Evolutionary conservation across 352 stramenopile species (phyloP).

Genomic region (Phytopythium chamaehyphon): DNA sequence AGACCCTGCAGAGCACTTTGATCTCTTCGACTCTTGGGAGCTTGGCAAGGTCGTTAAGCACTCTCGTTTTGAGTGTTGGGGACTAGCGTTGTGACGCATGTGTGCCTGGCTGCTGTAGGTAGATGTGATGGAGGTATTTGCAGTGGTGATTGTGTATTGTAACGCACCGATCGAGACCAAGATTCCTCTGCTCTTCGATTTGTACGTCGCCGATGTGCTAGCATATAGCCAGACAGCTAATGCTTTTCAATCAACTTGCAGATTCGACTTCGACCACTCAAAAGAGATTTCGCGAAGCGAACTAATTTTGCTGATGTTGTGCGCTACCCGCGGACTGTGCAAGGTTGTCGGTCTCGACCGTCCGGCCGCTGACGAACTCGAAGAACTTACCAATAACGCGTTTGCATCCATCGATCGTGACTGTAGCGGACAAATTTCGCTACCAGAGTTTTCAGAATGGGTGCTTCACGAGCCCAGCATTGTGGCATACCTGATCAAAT

Average conservation of each 20-base stretch:
- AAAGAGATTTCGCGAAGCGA: constrained; percentile 61
- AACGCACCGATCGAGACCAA: constrained; percentile 60
- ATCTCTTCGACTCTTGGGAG: constrained; percentile 58
- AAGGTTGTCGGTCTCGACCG: constrained; percentile 59
- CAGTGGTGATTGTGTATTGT: constrained; percentile 73
- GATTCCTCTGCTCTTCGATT: constrained; percentile 62
- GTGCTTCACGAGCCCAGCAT: constrained; percentile 41
- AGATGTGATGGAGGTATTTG: constrained; percentile 72
- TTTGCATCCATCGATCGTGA: constrained; percentile 60
- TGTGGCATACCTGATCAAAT: constrained; percentile 52
- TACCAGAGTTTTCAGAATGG: constrained; percentile 61
- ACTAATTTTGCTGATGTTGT: constrained; percentile 69
- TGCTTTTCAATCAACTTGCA: too few species aligned
- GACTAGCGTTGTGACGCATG: too few species aligned
- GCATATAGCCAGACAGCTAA: too few species aligned
- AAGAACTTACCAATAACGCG: constrained; percentile 38
- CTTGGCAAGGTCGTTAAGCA: constrained; percentile 36
- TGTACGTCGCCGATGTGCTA: too few species aligned
- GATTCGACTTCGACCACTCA: constrained; percentile 79
- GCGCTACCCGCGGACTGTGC: constrained; percentile 63
- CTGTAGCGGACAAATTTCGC: constrained; percentile 49
- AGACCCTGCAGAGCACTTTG: constrained; percentile 62
- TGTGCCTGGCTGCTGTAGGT: too few species aligned
- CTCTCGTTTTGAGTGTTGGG: not conserved
- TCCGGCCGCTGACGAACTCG: constrained; percentile 43